These are phyloP conservation scores for Diversispora eburnea DNA, from an alignment of 192 early-diverging fungal species.

Conservation along the genomic window DNA sequence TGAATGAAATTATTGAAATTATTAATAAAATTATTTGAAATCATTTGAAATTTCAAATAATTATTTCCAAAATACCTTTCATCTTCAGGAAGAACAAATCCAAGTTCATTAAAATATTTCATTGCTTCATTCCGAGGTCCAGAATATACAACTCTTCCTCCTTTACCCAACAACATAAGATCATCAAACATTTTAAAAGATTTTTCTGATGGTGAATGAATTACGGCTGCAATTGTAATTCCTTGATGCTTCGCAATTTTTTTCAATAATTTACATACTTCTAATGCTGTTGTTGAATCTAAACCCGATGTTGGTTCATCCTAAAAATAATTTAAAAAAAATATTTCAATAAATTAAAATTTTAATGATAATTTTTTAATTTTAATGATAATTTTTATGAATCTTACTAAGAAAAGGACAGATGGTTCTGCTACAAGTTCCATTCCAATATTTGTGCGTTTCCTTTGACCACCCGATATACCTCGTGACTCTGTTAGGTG, in stretches of 20 bases:
- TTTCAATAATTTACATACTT: constrained; percentile 60
- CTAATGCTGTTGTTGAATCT: constrained; percentile 61
- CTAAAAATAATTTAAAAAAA: constrained; percentile 10
- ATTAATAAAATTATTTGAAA: background rate
- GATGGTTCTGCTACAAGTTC: constrained; percentile 56
- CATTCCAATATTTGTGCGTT: constrained; percentile 78
- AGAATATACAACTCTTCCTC: constrained; percentile 60
- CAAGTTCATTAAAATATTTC: constrained; percentile 51
- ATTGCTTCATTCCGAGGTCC: constrained; percentile 51
- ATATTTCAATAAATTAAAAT: background rate
- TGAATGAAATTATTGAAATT: background rate
- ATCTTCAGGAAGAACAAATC: constrained; percentile 39
- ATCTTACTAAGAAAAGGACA: constrained; percentile 49
- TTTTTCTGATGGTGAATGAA: constrained; percentile 64
- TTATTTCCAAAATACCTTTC: background rate
- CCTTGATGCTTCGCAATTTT: constrained; percentile 56
- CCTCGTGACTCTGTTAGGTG: constrained; percentile 48
- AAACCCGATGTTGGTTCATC: constrained; percentile 74
- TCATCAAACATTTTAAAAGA: constrained; percentile 71
- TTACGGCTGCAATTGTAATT: constrained; percentile 67
- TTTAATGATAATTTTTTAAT: background rate
- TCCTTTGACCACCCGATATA: constrained; percentile 70
- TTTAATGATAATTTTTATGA: background rate
- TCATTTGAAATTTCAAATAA: background rate
- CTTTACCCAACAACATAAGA: constrained; percentile 66